A percentile compares a stretch with the other conserved stretches of the same genome.
Conservation (phyloP, 2,329 filamentous ascomycete species). For the Neospermospora avenae region DNA sequence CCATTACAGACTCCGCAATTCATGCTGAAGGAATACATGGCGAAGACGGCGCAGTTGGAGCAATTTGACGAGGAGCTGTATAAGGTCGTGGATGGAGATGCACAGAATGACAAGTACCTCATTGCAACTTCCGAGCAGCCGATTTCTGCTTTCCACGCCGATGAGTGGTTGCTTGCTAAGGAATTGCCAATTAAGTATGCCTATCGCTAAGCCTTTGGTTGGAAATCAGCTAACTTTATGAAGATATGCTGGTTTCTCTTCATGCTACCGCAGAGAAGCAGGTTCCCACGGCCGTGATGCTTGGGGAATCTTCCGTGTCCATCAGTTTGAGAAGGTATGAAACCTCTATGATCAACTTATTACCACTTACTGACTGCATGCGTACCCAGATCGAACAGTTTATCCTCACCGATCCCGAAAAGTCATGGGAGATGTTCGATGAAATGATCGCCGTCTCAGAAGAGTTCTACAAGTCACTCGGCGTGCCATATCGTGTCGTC, state of each 20-base stretch:
- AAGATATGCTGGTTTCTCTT: constrained; percentile 81
- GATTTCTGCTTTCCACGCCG: constrained; percentile 85
- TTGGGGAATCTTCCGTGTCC: constrained; percentile 97
- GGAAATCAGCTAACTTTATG: constrained; percentile 7
- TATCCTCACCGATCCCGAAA: constrained; percentile 76
- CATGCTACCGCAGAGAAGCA: constrained; percentile 94
- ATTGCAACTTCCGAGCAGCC: constrained; percentile 90
- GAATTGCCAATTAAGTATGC: constrained; percentile 81
- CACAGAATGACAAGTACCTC: constrained; percentile 79
- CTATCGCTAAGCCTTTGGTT: not conserved
- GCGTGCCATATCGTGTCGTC: constrained; percentile 86
- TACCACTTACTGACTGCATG: constrained; percentile 20
- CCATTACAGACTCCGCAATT: constrained; percentile 87
- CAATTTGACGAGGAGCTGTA: constrained; percentile 98
- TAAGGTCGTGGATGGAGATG: constrained; percentile 87
- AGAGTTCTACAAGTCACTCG: constrained; percentile 90
- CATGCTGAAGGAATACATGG: constrained; percentile 95
- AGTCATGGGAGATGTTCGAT: constrained; percentile 91
- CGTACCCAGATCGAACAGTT: constrained; percentile 68
- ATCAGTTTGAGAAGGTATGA: constrained; percentile 88
- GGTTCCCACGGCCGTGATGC: constrained; percentile 89
- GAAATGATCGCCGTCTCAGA: constrained; percentile 89
- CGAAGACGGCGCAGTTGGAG: constrained; percentile 94
- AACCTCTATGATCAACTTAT: not conserved
- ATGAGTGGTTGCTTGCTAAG: constrained; percentile 84